These are phyloP conservation scores for Ustilago tritici DNA, from an alignment of 1,284 basidiomycete genomes.

Conservation along the genomic window DNA sequence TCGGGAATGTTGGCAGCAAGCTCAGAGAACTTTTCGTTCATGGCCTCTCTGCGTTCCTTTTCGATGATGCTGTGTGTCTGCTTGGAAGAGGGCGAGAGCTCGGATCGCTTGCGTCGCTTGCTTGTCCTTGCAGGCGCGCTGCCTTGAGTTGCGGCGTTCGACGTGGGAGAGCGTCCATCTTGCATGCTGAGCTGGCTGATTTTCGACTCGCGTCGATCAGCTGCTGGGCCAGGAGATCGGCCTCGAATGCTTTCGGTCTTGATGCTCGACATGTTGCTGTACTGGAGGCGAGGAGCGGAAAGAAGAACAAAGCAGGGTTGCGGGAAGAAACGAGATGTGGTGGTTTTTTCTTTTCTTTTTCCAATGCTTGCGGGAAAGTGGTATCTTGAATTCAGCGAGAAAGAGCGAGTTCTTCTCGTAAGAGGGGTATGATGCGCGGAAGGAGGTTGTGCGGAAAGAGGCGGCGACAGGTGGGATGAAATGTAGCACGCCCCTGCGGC, in stretches of 20 bases:
- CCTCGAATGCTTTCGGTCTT: slow-evolving; percentile 32
- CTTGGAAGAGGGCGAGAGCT: slow-evolving; percentile 51
- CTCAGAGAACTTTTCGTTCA: slow-evolving; percentile 53
- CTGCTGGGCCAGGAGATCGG: slow-evolving; percentile 42
- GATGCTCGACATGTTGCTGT: slow-evolving; percentile 22
- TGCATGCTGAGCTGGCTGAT: slow-evolving; percentile 25
- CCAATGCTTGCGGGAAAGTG: slow-evolving; percentile 8
- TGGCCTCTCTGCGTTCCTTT: slow-evolving; percentile 50
- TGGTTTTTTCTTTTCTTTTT: not conserved
- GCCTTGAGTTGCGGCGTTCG: not conserved
- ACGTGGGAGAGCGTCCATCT: slow-evolving; percentile 13
- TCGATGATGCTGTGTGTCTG: slow-evolving; percentile 53
- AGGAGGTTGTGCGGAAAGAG: slow-evolving; percentile 7
- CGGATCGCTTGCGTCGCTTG: slow-evolving; percentile 44
- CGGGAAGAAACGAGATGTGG: not conserved
- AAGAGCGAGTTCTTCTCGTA: slow-evolving; percentile 18
- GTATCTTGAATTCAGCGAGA: slow-evolving; percentile 7
- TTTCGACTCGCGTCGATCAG: slow-evolving; percentile 33
- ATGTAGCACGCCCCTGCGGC: not conserved
- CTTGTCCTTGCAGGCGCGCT: slow-evolving; percentile 28
- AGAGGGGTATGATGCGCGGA: slow-evolving; percentile 22
- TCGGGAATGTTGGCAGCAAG: slow-evolving; percentile 49
- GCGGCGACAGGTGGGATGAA: slow-evolving; percentile 4
- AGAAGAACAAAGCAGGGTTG: not conserved
- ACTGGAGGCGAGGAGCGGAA: not conserved